Base-by-base conservation (phyloP, 2,329 filamentous ascomycete genomes). In the Sporothrix brasiliensis region DNA sequence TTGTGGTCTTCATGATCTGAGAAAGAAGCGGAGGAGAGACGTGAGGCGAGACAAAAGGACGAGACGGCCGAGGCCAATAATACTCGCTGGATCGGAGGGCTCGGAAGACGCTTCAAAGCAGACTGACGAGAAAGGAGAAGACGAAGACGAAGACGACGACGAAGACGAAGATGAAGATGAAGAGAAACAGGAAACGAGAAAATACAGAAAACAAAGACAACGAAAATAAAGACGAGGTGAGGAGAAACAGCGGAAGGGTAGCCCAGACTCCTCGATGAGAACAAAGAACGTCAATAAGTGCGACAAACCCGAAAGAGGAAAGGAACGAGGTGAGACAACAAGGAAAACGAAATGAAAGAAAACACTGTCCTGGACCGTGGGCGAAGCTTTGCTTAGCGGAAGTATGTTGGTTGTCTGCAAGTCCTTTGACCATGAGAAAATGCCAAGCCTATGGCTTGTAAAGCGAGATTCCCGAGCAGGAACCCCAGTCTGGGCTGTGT, bases 1-100 rank as follows among this genome's bases (percentile, higher is more conserved):
- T 73, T 34, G 60, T 58, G 61, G 56, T 69, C 39, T 74, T 78
- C 77, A 79, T 79, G 39, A 11, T 41, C n/a, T 66, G 50, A 50
- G 16, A 39, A 39, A 10, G 44, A n/a, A 21, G 13, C 13, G 34
- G 7, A 30, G n/a, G 14, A 24, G 39, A 50, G 27, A 30, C 9
- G 27, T 19, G 24, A 2, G 49, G 19, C 49, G n/a, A 39, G 41
- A 16, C 7, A 16, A 67, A 24, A 54, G 41, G 24, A 24, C 24
- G 24, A 24, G 24, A 24, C 24, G 24, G 24, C 24, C 24, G 2
- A 24, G 24, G 24, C 24, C 2, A 24, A 2, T 1, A 24, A 24
- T 24, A 24, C 1, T 24, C 24, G 58, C 9, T 14, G 21, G 30
- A 11, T 54, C 21, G 50, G 50, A 10, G 50, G 30, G n/a, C 0